Percentiles rank a stretch among this genome's conserved stretches.
These are phyloP conservation scores for Vanderwaltozyma polyspora DNA, from an alignment of 805 yeast genomes.

Conservation along the genomic window DNA sequence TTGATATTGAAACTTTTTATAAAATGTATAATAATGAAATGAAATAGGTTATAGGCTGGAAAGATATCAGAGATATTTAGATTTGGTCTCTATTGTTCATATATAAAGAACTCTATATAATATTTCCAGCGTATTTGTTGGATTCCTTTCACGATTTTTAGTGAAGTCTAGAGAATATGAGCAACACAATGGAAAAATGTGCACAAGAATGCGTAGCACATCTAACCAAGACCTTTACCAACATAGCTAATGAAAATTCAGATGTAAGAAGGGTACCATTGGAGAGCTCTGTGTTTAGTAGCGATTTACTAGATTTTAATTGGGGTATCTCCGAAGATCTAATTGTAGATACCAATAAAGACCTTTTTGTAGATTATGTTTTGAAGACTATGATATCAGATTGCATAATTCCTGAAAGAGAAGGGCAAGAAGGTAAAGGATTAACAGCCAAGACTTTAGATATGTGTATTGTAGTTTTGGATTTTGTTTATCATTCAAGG, in stretches of 20 bases:
- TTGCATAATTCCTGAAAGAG: constrained; percentile 2
- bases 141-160: too few relatives aligned
- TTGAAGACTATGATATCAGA: constrained; percentile 6
- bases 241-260: not conserved
- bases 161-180: too few relatives aligned
- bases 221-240: not conserved
- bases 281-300: not conserved
- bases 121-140: too few relatives aligned
- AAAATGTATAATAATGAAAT: too few relatives aligned
- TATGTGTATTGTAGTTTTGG: constrained; percentile 14
- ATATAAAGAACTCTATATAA: too few relatives aligned
- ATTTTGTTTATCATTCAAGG: constrained; percentile 18
- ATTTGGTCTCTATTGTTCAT: too few relatives aligned
- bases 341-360: constrained; percentile 1
- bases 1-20: too few relatives aligned
- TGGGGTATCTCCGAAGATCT: not conserved
- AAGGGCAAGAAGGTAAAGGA: not conserved
- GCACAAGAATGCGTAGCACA: not conserved
- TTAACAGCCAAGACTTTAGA: not conserved
- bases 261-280: not conserved
- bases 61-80: too few relatives aligned
- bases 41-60: too few relatives aligned
- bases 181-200: too few relatives aligned
- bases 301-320: not conserved
- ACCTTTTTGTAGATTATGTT: constrained; percentile 5